Evolutionary conservation across 139 green algal species (phyloP).

Genomic region (Tetradesmus obliquus): DNA sequence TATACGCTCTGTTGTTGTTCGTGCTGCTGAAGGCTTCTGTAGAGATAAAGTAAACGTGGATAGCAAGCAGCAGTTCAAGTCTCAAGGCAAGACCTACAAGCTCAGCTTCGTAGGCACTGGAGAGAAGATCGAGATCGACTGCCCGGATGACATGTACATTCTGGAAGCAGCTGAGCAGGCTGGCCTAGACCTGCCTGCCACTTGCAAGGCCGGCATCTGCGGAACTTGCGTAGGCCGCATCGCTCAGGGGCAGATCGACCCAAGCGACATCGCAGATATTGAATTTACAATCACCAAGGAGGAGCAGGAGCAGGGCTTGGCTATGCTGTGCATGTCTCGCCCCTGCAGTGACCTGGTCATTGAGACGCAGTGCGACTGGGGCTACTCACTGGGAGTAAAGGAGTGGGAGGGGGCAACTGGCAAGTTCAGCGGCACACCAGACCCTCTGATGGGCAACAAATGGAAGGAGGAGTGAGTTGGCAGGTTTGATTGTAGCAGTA

Average conservation of each 20-base stretch:
- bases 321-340: conserved; percentile 91
- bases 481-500: conserved; percentile 1
- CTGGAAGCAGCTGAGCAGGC: conserved; percentile 86
- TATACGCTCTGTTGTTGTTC: background rate
- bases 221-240: conserved; percentile 88
- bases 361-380: conserved; percentile 96
- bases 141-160: conserved; percentile 89
- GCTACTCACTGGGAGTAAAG: conserved; percentile 83
- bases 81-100: conserved; percentile 66
- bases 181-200: conserved; percentile 92
- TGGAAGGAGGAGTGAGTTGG: conserved; percentile 44
- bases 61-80: conserved; percentile 46
- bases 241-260: conserved; percentile 77
- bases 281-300: conserved; percentile 87
- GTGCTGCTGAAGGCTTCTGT: conserved; percentile 69
- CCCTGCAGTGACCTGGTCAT: conserved; percentile 78
- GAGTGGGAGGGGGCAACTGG: conserved; percentile 93
- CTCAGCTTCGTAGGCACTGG: conserved; percentile 77
- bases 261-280: conserved; percentile 90
- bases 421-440: conserved; percentile 57
- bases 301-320: conserved; percentile 87
- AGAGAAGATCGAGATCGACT: conserved; percentile 63
- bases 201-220: conserved; percentile 87
- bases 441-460: conserved; percentile 71
- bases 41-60: conserved; percentile 74